These are phyloP conservation scores for Apiospora marii DNA, from an alignment of 2,329 filamentous ascomycete genomes.

Conservation along the genomic window DNA sequence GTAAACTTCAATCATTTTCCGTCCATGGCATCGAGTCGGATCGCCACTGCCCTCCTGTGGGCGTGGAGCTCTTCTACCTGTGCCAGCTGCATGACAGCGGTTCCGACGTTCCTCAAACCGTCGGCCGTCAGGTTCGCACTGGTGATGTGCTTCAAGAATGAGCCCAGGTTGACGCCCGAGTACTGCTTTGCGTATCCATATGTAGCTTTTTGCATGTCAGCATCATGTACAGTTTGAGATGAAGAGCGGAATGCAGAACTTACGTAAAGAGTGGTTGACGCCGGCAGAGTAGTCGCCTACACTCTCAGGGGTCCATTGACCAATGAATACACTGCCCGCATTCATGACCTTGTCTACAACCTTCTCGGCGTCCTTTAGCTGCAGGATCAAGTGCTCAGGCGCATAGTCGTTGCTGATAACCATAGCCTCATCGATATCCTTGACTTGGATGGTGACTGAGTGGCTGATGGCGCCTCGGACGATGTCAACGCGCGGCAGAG, in stretches of 20 bases:
- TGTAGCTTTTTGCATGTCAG: slow-evolving; percentile 69
- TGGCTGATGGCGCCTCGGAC: slow-evolving; percentile 90
- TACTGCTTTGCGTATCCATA: slow-evolving; percentile 99
- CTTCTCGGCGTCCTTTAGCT: slow-evolving; percentile 78
- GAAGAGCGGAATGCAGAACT: slow-evolving; percentile 51
- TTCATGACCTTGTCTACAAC: slow-evolving; percentile 85
- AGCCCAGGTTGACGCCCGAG: slow-evolving; percentile 94
- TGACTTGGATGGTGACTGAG: slow-evolving; percentile 85
- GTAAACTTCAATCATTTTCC: not conserved
- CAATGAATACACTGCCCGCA: slow-evolving; percentile 94
- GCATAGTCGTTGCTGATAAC: slow-evolving; percentile 91
- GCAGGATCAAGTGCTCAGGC: slow-evolving; percentile 94
- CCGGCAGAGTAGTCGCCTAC: slow-evolving; percentile 98
- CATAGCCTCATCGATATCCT: slow-evolving; percentile 76
- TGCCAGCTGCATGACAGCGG: slow-evolving; percentile 92
- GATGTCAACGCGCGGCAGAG: slow-evolving; percentile 89
- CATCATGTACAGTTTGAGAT: slow-evolving; percentile 28
- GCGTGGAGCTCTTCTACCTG: slow-evolving; percentile 95
- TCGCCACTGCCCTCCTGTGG: slow-evolving; percentile 87
- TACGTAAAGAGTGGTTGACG: slow-evolving; percentile 96
- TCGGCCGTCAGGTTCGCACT: slow-evolving; percentile 88
- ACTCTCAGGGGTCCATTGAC: slow-evolving; percentile 95
- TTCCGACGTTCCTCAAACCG: slow-evolving; percentile 84
- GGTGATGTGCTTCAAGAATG: slow-evolving; percentile 98
- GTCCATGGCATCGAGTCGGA: slow-evolving; percentile 63